Evolutionary conservation across 331 rosid species (phyloP), one percentile per base, ranked within the genome.

Genomic region (Pyrus hybrid): DNA sequence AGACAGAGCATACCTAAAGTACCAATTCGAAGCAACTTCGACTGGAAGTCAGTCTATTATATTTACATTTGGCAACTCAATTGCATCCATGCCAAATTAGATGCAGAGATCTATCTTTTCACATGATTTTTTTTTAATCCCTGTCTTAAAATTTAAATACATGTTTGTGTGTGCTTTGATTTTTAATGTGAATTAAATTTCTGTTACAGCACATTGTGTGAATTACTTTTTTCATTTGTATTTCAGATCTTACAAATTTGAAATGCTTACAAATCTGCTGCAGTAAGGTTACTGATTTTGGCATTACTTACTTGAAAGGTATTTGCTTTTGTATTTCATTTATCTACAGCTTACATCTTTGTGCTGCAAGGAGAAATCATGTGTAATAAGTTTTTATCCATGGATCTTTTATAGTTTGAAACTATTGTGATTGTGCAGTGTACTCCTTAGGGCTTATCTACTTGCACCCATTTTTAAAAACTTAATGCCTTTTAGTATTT

Each of bases 231-330:
- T 74, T 79, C 80, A 65, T 76, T 76, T 82, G 67, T 45, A 49
- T 82, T 84, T 67, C 97, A 94, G 97, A 88, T 63, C 99, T 94
- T 77, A 80, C 87, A 76, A 85, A 80, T 81, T 82, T 94, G 87
- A 94, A 73, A 75, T 85, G 79, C 73, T 78, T 94, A 51, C 92
- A 94, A 86, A 82, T 94, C 81, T 87, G 97, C 13, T 86, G 90
- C 91, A 85, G 96, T 82, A 90, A 81, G 84, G 97, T 94, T 70
- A 87, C 96, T 12, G 90, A 94, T 85, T 14, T 57, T 71, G 99
- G 99, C 80, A 80, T 94, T 85, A 68, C 85, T 71, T 88, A 81
- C 85, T 81, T 94, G 63, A 80, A 77, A 92, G 99, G 99, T 94
- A 86, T 60, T n/a, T 21, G 9, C 20, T 62, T 70, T 26, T 65